phyloP scores from a whole-genome alignment of 1,284 basidiomycete genomes.

The Inonotus hispidus region DNA sequence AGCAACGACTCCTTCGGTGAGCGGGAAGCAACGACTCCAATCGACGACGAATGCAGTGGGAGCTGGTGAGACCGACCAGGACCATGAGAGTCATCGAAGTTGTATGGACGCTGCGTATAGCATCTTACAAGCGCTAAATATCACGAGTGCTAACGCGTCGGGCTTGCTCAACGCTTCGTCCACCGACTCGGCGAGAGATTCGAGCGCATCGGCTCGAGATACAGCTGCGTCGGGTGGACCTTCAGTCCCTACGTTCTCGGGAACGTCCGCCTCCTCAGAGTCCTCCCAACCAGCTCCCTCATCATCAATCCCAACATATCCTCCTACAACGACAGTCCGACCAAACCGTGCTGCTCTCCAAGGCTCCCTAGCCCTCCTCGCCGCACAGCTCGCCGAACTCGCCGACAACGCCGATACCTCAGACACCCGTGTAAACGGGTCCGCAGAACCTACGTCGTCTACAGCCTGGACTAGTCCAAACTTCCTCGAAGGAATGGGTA shows the following conservation, averaged over 20 bases:
- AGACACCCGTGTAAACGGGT: background rate
- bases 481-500: background rate
- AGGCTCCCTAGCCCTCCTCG: conserved; percentile 55
- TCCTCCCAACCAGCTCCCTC: background rate
- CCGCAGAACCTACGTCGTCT: background rate
- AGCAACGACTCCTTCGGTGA: background rate
- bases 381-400: conserved; percentile 57
- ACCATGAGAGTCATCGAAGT: conserved; percentile 41
- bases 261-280: background rate
- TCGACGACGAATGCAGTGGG: conserved; percentile 18
- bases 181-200: background rate
- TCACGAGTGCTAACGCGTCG: conserved; percentile 37
- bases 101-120: conserved; percentile 72
- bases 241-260: background rate
- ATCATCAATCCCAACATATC: background rate
- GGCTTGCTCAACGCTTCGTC: conserved; percentile 17
- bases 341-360: conserved; percentile 55
- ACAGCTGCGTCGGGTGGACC: background rate
- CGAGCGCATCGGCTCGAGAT: background rate
- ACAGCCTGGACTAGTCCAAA: background rate
- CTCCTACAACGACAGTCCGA: background rate
- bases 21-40: no score
- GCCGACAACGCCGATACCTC: conserved; percentile 16
- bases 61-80: conserved; percentile 26
- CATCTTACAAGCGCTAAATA: conserved; percentile 71